Percentiles rank a stretch among this genome's conserved stretches.
phyloP scores from a whole-genome alignment of 78 protist species.

The Dictyostelium capitatum region DNA sequence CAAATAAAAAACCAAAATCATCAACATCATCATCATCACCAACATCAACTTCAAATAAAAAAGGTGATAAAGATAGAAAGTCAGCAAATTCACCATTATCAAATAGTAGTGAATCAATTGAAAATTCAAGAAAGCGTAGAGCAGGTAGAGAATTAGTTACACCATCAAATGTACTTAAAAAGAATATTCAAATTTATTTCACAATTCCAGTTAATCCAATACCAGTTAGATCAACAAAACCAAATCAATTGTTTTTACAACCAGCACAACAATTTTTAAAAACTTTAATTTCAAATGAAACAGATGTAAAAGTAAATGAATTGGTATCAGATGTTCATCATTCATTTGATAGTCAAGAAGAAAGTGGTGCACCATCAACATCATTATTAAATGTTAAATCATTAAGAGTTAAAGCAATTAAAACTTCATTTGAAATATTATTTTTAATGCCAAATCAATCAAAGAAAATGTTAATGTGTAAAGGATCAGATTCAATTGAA shows the following conservation, averaged over 20 bases:
- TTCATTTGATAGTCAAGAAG: not conserved
- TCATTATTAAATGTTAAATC: slow-evolving; percentile 28
- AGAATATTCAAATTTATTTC: slow-evolving; percentile 34
- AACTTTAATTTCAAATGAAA: not conserved
- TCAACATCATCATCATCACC: not conserved
- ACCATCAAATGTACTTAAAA: slow-evolving; percentile 19
- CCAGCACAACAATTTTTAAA: slow-evolving; percentile 19
- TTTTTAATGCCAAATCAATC: slow-evolving; percentile 67
- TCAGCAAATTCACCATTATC: not conserved
- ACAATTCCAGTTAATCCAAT: slow-evolving; percentile 37
- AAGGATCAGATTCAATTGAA: slow-evolving; percentile 53
- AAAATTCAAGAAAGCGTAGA: slow-evolving; percentile 15
- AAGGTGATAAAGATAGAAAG: slow-evolving; percentile 9
- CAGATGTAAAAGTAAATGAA: not conserved
- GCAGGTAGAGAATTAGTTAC: slow-evolving; percentile 5
- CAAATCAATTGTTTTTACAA: not conserved
- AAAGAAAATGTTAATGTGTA: not conserved
- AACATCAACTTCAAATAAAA: not conserved
- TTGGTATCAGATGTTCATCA: not conserved
- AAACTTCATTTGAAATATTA: slow-evolving; percentile 33
- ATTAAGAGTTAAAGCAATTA: slow-evolving; percentile 33
- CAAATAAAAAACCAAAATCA: not conserved
- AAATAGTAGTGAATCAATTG: not conserved
- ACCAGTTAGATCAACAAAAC: not conserved
- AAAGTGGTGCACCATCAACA: not conserved